Base-by-base conservation (phyloP, 179 eudicot genomes). In the Amaranthus tricolor region DNA sequence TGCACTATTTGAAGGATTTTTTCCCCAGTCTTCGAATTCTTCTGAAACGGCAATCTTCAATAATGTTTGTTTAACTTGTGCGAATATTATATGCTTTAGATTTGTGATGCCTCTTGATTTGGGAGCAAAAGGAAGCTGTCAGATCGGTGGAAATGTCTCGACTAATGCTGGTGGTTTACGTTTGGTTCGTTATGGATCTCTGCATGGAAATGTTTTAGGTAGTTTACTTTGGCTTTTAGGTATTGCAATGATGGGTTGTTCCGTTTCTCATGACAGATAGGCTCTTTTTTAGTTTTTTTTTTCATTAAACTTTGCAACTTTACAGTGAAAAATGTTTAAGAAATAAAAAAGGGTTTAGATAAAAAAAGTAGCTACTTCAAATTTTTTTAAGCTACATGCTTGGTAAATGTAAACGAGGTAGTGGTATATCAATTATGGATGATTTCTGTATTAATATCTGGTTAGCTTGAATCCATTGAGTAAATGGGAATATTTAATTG, bases 41-140 rank as follows among this genome's bases (percentile, higher is more conserved):
- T 66, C 5, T 48, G 24, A 19, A 62, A 52, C 56, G 31, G 68
- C 55, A 13, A 43, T 58, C 45, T 54, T 54, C 3, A 19, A 74
- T 43, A 9, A 12, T 53, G 9, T 70, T 79, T 71, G 45, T 74
- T 54, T 51, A 40, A 68, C 71, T 65, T 75, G 43, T 69, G 40
- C 20, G 31, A 11, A 31, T 49, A 67, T 71, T 24, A 45, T 66
- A 72, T 53, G 50, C 65, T 87, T 77, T 81, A 95, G 99, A 78
- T 95, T 88, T 80, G 84, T 91, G 64, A 95, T 95, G 99, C 98
- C 99, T 48, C 91, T 95, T 74, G 98, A 93, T 81, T 85, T 95
- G 89, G 99, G 98, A 80, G 99, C 99, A 60, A 95, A 95, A 87
- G 99, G 99, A 76, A 95, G 98, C 89, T 95, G 99, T 81, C 99